Percentiles rank a stretch among this genome's conserved stretches.
Conservation (phyloP, 2,329 filamentous ascomycete genomes). For the Colletotrichum sp. region DNA sequence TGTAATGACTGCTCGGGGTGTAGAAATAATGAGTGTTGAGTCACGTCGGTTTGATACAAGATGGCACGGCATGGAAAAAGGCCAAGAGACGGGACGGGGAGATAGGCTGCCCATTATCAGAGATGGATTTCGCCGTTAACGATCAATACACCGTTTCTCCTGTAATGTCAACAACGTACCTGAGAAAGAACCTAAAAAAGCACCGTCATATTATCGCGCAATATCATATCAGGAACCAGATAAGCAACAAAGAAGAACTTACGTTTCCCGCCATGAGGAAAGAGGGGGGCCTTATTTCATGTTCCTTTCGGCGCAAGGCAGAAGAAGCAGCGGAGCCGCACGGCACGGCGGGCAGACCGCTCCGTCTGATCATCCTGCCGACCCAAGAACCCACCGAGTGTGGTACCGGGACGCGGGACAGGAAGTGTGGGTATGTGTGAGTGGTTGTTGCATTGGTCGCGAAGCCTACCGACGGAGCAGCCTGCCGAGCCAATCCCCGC, state of each 20-base stretch:
- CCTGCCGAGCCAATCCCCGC: background rate
- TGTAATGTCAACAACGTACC: background rate
- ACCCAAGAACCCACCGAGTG: background rate
- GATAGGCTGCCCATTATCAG: background rate
- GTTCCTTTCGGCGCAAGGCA: background rate
- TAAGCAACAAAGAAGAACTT: background rate
- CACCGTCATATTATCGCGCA: rapidly evolving
- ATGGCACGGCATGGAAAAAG: background rate
- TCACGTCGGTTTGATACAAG: background rate
- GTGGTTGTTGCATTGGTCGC: background rate
- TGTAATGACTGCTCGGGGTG: background rate
- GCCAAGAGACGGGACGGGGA: background rate
- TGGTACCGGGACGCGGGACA: background rate
- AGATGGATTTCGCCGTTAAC: background rate
- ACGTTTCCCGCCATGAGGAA: background rate
- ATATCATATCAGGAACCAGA: background rate
- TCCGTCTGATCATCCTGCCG: background rate
- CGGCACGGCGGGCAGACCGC: background rate
- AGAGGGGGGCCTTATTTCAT: background rate
- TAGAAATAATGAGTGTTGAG: background rate
- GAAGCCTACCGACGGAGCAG: background rate
- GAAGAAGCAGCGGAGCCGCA: background rate
- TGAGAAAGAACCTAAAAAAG: background rate
- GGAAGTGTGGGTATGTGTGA: background rate
- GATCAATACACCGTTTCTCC: background rate